phyloP scores from a whole-genome alignment of 2,329 filamentous ascomycete species.

The Hirsutella minnesotensis region DNA sequence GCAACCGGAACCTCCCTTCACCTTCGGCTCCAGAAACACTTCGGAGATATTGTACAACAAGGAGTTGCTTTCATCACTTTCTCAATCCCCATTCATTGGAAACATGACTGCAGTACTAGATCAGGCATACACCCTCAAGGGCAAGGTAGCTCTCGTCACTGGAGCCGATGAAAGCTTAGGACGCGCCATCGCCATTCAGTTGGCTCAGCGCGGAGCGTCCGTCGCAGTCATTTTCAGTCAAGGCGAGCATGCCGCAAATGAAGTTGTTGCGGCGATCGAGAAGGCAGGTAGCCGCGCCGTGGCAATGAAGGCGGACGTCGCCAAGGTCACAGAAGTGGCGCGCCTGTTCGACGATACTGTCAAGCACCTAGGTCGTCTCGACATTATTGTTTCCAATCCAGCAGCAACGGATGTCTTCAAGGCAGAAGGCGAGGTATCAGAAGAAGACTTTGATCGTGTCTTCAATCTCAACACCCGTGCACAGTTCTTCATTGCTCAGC shows the following conservation, averaged over 20 bases:
- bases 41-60: no score
- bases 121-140: constrained; percentile 2
- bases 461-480: constrained; percentile 57
- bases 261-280: constrained; percentile 34
- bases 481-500: constrained; percentile 61
- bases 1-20: no score
- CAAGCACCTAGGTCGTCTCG: constrained; percentile 51
- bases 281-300: constrained; percentile 47
- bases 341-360: constrained; percentile 52
- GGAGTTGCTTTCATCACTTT: no score
- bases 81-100: no score
- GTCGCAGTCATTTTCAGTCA: constrained; percentile 50
- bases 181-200: constrained; percentile 43
- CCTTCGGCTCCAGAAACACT: no score
- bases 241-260: constrained; percentile 42
- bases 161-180: constrained; percentile 44
- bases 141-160: constrained; percentile 23
- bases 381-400: constrained; percentile 61
- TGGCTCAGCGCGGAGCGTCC: constrained; percentile 43
- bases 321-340: constrained; percentile 50
- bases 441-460: constrained; percentile 61
- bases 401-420: constrained; percentile 54
- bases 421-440: constrained; percentile 54
- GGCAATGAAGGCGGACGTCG: constrained; percentile 57
- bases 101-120: no score